Evolutionary conservation across 1,284 basidiomycete genomes (phyloP).

Genomic region (Cryptococcus deneoformans): DNA sequence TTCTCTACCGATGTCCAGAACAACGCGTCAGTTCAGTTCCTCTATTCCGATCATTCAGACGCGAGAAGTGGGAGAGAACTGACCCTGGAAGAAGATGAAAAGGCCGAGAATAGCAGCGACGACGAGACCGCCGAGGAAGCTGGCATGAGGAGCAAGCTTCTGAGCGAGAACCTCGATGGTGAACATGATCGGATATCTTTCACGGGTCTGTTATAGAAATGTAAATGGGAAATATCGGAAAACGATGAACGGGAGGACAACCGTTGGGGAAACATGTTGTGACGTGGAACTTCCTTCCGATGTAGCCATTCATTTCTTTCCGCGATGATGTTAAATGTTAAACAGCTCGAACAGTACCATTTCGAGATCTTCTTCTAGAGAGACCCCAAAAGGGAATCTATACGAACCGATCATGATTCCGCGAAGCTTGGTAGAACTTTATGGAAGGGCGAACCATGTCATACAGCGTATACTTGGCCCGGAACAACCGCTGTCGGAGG

Average conservation of each 20-base stretch:
- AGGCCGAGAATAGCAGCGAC: conserved; percentile 19
- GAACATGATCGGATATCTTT: neutral
- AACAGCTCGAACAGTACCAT: no score
- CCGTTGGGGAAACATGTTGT: neutral
- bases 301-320: no score
- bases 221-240: neutral
- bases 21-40: neutral
- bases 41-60: neutral
- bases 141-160: conserved; percentile 19
- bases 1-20: neutral
- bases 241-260: neutral
- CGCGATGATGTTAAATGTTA: no score
- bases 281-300: neutral
- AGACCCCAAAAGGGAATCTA: no score
- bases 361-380: no score
- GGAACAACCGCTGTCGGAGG: no score
- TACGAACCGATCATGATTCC: no score
- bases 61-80: neutral
- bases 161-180: conserved; percentile 8
- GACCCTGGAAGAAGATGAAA: conserved; percentile 5
- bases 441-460: no score
- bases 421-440: no score
- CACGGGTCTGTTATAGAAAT: neutral
- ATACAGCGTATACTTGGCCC: no score
- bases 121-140: conserved; percentile 19